Evolutionary conservation across 1,284 basidiomycete genomes (phyloP), one percentile per base, ranked within the genome.

Genomic region (Pyrrhoderma noxium): DNA sequence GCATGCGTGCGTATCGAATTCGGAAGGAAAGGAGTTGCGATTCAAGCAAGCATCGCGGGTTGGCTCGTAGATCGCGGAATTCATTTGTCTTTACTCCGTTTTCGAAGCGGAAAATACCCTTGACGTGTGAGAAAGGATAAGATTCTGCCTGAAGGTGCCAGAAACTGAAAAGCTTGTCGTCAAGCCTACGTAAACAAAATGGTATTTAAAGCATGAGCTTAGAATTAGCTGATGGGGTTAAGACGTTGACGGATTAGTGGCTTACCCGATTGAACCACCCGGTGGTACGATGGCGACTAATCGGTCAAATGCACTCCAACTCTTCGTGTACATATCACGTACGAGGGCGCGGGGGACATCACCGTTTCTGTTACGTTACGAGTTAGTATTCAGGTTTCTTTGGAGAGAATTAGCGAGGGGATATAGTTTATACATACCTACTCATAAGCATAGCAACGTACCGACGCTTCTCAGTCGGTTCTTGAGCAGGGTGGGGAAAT

Each of bases 271-370:
- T 0, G 85, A 87, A 2, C 89, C 89, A 14, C 89, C 89, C 1
- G 88, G 88, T 13, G 89, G 86, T 0, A 91, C 87, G 57, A 91
- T 89, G 1, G 85, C 86, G 3, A 88, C 81, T 3, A 92, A 73
- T 16, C 89, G 78, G 63, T 89, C 85, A 59, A 91, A 91, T 3
- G 87, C 87, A 61, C 83, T 86, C 89, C 89, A 92, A 52, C 84
- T 88, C 66, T 91, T 91, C 39, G 86, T 89, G 63, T 92, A 91
- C 82, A 90, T 85, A 60, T 91, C 88, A 52, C 88, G 79, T 21
- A 89, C 85, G 23, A 91, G 75, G 1, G 85, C 83, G 42, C 89
- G 77, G 7, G 87, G 86, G n/a, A 89, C 80, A 59, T 89, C 89
- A 8, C 85, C 85, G 61, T 89, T 89, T 62, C 85, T 83, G 35